Base-by-base conservation (phyloP, 768 basidiomycete species). In the Lactarius deliciosus region DNA sequence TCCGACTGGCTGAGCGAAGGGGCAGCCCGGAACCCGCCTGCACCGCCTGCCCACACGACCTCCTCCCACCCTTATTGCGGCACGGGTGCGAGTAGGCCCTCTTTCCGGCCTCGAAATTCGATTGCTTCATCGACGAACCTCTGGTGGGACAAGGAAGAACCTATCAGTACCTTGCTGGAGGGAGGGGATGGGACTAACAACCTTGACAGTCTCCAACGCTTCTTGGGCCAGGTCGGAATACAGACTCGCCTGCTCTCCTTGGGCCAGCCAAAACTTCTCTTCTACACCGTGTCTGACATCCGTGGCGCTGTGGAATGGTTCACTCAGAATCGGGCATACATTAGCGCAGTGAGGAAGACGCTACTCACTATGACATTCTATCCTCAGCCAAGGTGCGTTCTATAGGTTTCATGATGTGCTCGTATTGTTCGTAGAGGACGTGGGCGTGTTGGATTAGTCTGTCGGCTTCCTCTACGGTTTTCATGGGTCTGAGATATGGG, bases 121-220 rank as follows among this genome's bases (percentile, higher is more conserved):
- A 63, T 20, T 57, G 55, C 56, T 0, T 15, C 38, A 11, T 34
- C 53, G 13, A 54, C 61, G 18, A 47, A 57, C 7, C 18, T 20
- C 65, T 66, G 57, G 22, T 53, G 25, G 5, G 25, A 53, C 25
- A 53, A 41, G 2, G 43, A 0, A 20, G 8, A 30, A 22, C 2
- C 16, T 1, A 34, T 66, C 22, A 58, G 56, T 3, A 50, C 28
- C 20, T 53, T 34, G 13, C 5, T 0, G 1, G 40, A 36, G 8
- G 30, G 15, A 47, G 10, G 15, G 38, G n/a, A 34, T 53, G 2
- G 10, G 36, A 30, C 20, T 13, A 54, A 22, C 11, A 43, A 63
- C 65, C 65, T 66, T 58, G 40, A 66, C 56, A 0, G 57, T 54
- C 8, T 63, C 30, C 18, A 63, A 5, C 3, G 65, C 60, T 10